Conservation (phyloP, 1,139 yeast species). For the Blastobotrys malaysiensis region DNA sequence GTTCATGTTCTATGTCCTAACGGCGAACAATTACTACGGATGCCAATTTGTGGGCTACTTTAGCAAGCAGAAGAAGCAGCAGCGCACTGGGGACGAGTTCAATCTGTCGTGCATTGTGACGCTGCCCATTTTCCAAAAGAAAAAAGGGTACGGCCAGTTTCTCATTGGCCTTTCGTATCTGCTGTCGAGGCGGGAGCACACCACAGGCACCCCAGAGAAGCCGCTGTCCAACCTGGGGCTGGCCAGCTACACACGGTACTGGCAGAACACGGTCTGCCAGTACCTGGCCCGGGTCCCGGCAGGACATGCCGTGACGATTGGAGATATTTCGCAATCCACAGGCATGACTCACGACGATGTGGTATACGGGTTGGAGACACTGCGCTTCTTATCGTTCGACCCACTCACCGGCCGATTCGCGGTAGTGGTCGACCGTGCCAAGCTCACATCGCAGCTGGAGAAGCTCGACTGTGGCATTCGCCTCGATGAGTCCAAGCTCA, state of each 20-base stretch:
- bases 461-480: background rate
- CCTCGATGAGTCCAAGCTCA: slow-evolving; percentile 46
- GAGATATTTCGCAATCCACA: slow-evolving; percentile 58
- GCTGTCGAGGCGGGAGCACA: slow-evolving; percentile 65
- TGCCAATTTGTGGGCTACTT: slow-evolving; percentile 91
- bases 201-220: slow-evolving; percentile 90
- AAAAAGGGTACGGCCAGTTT: slow-evolving; percentile 82
- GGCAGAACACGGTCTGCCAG: slow-evolving; percentile 66
- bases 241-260: slow-evolving; percentile 77
- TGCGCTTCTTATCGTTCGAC: slow-evolving; percentile 53
- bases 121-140: slow-evolving; percentile 78
- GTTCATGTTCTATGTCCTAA: slow-evolving; percentile 78
- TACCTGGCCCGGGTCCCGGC: slow-evolving; percentile 31
- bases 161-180: slow-evolving; percentile 86
- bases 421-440: slow-evolving; percentile 45
- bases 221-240: slow-evolving; percentile 86
- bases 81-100: slow-evolving; percentile 44
- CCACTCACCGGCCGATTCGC: slow-evolving; percentile 40
- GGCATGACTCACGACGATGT: slow-evolving; percentile 85
- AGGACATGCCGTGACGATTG: slow-evolving; percentile 43
- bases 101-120: slow-evolving; percentile 90
- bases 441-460: background rate
- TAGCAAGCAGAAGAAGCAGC: slow-evolving; percentile 65
- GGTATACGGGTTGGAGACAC: slow-evolving; percentile 75
- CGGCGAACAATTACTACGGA: slow-evolving; percentile 55